phyloP scores from a whole-genome alignment of 192 early-diverging fungal genomes.

The Gamsiella multidivaricata region DNA sequence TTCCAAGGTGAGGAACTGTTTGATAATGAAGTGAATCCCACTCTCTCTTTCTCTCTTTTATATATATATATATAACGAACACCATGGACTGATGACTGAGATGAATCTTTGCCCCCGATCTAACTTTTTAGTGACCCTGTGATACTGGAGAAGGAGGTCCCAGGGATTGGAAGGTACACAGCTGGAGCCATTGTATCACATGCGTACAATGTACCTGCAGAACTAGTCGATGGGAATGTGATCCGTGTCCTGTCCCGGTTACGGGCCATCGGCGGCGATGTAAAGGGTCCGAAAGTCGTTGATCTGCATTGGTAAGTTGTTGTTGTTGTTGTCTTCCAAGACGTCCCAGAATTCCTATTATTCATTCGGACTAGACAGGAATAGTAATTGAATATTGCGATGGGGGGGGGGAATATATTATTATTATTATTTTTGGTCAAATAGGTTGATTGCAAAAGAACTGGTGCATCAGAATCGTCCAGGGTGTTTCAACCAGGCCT shows the following conservation, averaged over 20 bases:
- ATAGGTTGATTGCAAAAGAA: conserved; percentile 67
- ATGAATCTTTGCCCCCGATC: background rate
- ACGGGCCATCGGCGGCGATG: conserved; percentile 72
- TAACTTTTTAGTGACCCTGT: conserved; percentile 58
- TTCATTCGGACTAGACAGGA: no score
- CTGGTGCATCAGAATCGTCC: conserved; percentile 67
- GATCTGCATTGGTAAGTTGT: conserved; percentile 68
- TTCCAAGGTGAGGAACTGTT: conserved; percentile 58
- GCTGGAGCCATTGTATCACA: conserved; percentile 79
- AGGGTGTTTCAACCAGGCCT: conserved; percentile 81
- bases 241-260: conserved; percentile 74
- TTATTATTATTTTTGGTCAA: background rate
- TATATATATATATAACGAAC: no score
- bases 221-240: conserved; percentile 84
- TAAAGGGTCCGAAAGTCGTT: conserved; percentile 66
- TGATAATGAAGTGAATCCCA: background rate
- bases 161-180: conserved; percentile 78
- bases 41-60: no score
- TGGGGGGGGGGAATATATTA: no score
- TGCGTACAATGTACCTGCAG: conserved; percentile 70
- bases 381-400: no score
- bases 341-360: no score
- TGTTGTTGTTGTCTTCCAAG: background rate
- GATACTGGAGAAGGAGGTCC: conserved; percentile 66
- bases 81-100: no score